Conservation (phyloP, 192 early-diverging fungal species). For the Podila horticola region DNA sequence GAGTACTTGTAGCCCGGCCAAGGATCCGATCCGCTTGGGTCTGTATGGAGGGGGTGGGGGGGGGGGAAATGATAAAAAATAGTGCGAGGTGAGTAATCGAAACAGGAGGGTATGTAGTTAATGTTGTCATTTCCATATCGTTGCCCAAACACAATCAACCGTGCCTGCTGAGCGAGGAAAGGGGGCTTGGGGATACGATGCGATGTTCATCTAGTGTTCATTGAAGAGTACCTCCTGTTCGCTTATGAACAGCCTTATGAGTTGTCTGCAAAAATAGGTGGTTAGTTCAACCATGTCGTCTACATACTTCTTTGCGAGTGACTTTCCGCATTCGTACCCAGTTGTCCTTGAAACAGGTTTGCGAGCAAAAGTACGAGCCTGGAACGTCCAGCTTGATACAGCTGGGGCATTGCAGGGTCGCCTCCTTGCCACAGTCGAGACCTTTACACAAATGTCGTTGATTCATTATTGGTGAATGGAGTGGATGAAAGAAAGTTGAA, state of each 20-base stretch:
- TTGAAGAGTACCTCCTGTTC: conserved; percentile 13
- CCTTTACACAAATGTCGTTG: conserved; percentile 44
- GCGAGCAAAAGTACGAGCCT: conserved; percentile 81
- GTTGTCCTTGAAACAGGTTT: conserved; percentile 76
- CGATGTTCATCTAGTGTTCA: conserved; percentile 10
- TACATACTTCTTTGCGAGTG: not conserved
- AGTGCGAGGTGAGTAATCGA: not conserved
- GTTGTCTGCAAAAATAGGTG: conserved; percentile 13
- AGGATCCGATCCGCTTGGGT: conserved; percentile 41
- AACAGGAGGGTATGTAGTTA: not conserved
- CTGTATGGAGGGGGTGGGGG: conserved; percentile 1
- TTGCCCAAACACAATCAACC: not conserved
- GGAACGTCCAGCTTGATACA: conserved; percentile 74
- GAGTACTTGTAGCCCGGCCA: conserved; percentile 64
- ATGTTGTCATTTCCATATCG: not conserved
- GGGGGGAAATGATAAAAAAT: not conserved
- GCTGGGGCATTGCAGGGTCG: conserved; percentile 81
- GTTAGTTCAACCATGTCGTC: not conserved
- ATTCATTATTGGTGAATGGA: not conserved
- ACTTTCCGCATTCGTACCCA: conserved; percentile 60
- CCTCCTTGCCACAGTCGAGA: conserved; percentile 69
- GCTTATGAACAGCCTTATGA: conserved; percentile 48
- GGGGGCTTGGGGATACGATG: too few relatives aligned
- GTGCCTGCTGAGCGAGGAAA: not conserved
- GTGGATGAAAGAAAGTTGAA: not conserved